Percentiles rank a stretch among this genome's conserved stretches.
phyloP scores from a whole-genome alignment of 1,139 yeast species.

The Candida sanyaensis region DNA sequence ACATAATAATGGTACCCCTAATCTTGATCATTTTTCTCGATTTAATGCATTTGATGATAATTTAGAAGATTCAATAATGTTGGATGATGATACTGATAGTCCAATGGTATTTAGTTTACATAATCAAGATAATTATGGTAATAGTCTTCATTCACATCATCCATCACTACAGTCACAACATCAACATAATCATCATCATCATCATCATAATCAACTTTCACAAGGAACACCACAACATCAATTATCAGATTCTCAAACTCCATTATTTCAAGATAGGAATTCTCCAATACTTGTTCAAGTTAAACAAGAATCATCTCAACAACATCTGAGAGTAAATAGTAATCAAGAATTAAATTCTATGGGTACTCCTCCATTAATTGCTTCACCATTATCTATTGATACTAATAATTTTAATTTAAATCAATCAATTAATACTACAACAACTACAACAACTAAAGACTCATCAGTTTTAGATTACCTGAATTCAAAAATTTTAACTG shows the following conservation, averaged over 20 bases:
- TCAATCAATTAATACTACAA: background rate
- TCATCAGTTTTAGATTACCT: constrained; percentile 6
- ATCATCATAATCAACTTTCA: no score
- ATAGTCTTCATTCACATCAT: constrained; percentile 1
- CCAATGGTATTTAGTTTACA: constrained; percentile 8
- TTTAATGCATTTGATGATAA: constrained; percentile 1
- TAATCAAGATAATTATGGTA: constrained; percentile 1
- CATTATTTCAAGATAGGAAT: constrained; percentile 2
- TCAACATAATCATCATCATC: background rate
- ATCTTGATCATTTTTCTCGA: constrained; percentile 2
- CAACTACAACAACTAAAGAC: constrained; percentile 4
- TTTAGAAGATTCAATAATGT: constrained; percentile 7
- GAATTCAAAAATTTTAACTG: constrained; percentile 6
- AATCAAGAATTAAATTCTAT: background rate
- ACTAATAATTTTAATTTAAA: constrained; percentile 1
- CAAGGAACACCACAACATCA: background rate
- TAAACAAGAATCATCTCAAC: background rate
- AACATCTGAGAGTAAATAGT: constrained; percentile 1
- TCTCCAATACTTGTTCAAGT: background rate
- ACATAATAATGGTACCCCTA: background rate
- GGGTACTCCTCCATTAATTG: constrained; percentile 11
- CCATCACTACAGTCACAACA: constrained; percentile 7
- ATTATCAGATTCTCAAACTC: background rate
- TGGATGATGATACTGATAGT: constrained; percentile 6
- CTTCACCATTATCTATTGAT: constrained; percentile 11